phyloP scores from a whole-genome alignment of 1,284 basidiomycete genomes.

The Cryptococcus sp. region DNA sequence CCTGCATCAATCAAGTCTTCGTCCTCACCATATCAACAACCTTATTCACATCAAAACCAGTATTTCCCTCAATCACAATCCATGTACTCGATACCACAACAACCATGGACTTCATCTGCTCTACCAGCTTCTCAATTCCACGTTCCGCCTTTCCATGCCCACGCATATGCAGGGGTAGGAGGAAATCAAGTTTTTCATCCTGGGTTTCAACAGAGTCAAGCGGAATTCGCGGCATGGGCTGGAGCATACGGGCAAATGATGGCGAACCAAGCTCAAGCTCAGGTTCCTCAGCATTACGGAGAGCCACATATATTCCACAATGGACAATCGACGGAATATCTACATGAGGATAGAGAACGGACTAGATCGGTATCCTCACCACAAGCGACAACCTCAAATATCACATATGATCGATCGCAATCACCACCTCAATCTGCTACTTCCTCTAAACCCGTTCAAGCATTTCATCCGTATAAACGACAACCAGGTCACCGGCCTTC shows the following conservation, averaged over 20 bases:
- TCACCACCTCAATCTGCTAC: background rate
- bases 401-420: background rate
- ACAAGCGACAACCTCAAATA: conserved; percentile 1
- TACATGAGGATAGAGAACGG: conserved; percentile 15
- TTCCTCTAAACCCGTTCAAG: background rate
- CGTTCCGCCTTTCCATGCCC: conserved; percentile 21
- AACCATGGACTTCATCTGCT: conserved; percentile 23
- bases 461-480: conserved; percentile 35
- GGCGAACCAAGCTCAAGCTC: conserved; percentile 20
- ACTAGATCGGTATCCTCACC: conserved; percentile 26
- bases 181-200: conserved; percentile 16
- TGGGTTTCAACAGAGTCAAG: conserved; percentile 33
- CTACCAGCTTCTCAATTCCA: conserved; percentile 35
- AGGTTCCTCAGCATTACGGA: too few species aligned
- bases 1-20: conserved; percentile 3
- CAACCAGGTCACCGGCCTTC: conserved; percentile 15
- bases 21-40: conserved; percentile 15
- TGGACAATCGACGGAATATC: conserved; percentile 13
- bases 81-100: conserved; percentile 14
- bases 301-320: too few species aligned
- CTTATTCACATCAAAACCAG: background rate
- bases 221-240: conserved; percentile 44
- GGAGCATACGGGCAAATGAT: conserved; percentile 46
- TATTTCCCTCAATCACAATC: conserved; percentile 3
- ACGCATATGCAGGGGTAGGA: conserved; percentile 2